Base-by-base conservation (phyloP, 192 early-diverging fungal genomes). In the Backusella parvicylindrica region DNA sequence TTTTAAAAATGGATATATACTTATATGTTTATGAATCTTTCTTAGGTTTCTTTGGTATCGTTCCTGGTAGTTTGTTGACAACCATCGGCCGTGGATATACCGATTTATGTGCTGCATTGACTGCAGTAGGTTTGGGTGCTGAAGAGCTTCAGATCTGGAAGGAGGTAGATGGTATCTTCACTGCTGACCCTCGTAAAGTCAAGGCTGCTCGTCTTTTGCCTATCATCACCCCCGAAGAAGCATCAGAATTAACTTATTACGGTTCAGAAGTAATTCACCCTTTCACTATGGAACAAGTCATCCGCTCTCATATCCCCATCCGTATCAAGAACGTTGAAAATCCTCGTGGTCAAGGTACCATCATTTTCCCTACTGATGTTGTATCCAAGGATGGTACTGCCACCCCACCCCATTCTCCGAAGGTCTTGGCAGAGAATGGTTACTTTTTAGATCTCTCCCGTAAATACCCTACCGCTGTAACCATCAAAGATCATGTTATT, bases 221-320 rank as follows among this genome's bases (percentile, higher is more conserved):
- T 30, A 91, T 94, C 71, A 99, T 99, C 84, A 94, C 96, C 16
- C 98, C 98, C 28, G 98, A 98, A 78, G 98, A 99, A 77, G 98
- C 98, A 6, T 90, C 98, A 18, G 98, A 99, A 82, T 85, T 99
- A 75, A 99, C 98, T 6, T 99, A 97, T 84, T 99, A 99, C 78
- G 97, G 92, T 21, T 91, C 90, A 0, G 92, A 94, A 71, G 97
- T 98, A 50, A 99, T 99, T 77, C 98, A 99, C 76, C 98, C 98
- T 11, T 98, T 98, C 86, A 99, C 98, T 4, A 99, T 99, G 98
- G 96, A 99, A 76, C 98, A 99, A 78, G 96, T 98, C 40, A 99
- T 99, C 77, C 92, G 96, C 40, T 94, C 95, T 18, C 84, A 89
- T 49, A 98, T 99, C 77, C 98, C 98, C 6, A 98, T 99, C 82